A percentile compares a stretch with the other conserved stretches of the same genome.
phyloP scores from a whole-genome alignment of 1,284 basidiomycete species.

The Apiotrichum gracile region DNA sequence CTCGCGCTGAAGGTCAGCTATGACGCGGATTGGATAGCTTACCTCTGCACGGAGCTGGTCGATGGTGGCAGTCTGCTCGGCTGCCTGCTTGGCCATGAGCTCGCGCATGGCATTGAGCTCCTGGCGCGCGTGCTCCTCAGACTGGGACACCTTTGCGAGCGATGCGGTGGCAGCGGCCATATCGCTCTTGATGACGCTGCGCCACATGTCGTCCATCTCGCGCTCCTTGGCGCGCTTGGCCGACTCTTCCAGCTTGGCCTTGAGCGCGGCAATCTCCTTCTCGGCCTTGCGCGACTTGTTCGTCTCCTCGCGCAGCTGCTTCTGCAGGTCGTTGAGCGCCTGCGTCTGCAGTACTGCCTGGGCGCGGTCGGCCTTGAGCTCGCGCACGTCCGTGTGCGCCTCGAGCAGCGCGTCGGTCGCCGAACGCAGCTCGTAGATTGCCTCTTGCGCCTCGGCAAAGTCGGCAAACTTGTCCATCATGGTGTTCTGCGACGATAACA shows the following conservation, averaged over 20 bases:
- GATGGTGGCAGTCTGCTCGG: not conserved
- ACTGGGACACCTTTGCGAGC: constrained; percentile 1
- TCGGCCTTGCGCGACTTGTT: not conserved
- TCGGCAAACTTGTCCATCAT: constrained; percentile 13
- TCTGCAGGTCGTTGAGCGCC: not conserved
- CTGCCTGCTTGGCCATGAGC: constrained; percentile 3
- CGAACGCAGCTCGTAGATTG: constrained; percentile 7
- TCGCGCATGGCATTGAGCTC: constrained; percentile 8
- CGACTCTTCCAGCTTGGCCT: not conserved
- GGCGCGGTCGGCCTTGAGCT: constrained; percentile 1
- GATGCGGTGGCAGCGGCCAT: constrained; percentile 3
- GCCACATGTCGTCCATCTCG: constrained; percentile 5
- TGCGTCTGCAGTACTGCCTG: not conserved
- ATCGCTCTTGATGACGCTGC: constrained; percentile 1
- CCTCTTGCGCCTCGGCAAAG: constrained; percentile 2
- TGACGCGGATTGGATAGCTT: not conserved
- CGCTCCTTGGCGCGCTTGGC: not conserved
- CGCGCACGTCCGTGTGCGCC: constrained; percentile 5
- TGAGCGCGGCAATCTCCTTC: not conserved
- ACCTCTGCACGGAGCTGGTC: constrained; percentile 1
- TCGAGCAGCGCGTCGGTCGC: constrained; percentile 13
- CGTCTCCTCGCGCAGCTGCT: constrained; percentile 2
- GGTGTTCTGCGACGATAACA: constrained; percentile 11
- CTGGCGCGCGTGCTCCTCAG: constrained; percentile 6
- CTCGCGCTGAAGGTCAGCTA: constrained; percentile 6